phyloP scores from a whole-genome alignment of 495 filamentous ascomycete genomes.

The Terfezia boudieri region DNA sequence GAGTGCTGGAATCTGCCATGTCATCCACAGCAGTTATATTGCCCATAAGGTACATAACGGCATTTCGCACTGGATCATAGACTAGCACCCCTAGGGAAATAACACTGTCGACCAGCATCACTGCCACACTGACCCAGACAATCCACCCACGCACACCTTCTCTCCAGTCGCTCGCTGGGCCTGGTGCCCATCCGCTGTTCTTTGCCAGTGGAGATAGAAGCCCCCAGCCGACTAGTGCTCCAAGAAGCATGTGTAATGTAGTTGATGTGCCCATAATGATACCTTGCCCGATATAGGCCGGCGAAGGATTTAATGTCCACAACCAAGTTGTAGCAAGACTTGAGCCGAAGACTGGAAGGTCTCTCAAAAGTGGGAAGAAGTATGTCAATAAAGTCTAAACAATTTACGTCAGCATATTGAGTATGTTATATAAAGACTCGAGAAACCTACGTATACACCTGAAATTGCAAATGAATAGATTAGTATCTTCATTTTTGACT shows the following conservation, averaged over 20 bases:
- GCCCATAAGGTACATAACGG: not conserved
- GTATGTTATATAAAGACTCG: conserved; percentile 24
- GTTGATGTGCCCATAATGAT: conserved; percentile 43
- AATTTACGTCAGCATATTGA: conserved; percentile 1
- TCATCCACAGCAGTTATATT: not conserved
- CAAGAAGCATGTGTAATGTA: conserved; percentile 86
- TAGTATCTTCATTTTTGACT: conserved; percentile 29
- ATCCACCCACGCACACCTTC: conserved; percentile 93
- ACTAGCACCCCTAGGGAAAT: conserved; percentile 70
- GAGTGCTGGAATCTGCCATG: not conserved
- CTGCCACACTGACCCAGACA: conserved; percentile 80
- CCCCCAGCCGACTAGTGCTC: conserved; percentile 77
- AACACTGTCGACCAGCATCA: conserved; percentile 88
- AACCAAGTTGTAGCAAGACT: conserved; percentile 60
- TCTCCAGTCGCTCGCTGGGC: conserved; percentile 66
- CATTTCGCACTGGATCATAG: conserved; percentile 20
- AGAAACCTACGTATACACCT: conserved; percentile 10
- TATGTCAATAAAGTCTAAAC: conserved; percentile 68
- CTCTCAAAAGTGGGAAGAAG: conserved; percentile 67
- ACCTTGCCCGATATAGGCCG: conserved; percentile 46
- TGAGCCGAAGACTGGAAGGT: conserved; percentile 64
- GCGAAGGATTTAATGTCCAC: conserved; percentile 88
- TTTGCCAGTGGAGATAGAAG: conserved; percentile 78
- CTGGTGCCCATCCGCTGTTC: conserved; percentile 68
- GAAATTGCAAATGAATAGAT: conserved; percentile 18